phyloP scores from a whole-genome alignment of 208 protist genomes.

The Angomonas ambiguus region DNA sequence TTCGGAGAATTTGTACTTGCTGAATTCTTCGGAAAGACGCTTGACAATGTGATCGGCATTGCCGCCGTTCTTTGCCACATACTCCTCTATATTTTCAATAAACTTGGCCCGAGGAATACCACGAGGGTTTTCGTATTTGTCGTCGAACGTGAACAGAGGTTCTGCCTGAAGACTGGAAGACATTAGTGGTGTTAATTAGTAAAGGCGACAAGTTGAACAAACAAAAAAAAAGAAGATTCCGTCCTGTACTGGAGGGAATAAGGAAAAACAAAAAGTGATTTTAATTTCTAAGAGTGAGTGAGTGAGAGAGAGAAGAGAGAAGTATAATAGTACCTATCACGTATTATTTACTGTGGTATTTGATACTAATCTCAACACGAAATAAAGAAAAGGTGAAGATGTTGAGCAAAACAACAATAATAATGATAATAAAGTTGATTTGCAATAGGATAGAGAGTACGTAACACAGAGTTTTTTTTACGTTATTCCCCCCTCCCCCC shows the following conservation, averaged over 20 bases:
- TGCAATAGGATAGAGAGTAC: too few relatives aligned
- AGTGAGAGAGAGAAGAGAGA: neutral
- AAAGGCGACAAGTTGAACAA: too few relatives aligned
- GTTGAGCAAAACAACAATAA: neutral
- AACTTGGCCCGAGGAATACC: constrained; percentile 85
- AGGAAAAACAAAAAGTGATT: neutral
- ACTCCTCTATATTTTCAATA: constrained; percentile 73
- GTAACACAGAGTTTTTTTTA: constrained; percentile 2
- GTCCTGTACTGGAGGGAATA: neutral
- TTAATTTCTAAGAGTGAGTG: too few relatives aligned
- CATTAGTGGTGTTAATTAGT: neutral
- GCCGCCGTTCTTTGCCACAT: constrained; percentile 73
- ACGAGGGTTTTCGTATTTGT: constrained; percentile 85
- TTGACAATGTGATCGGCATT: constrained; percentile 80
- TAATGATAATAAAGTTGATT: neutral
- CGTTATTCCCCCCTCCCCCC: too few relatives aligned
- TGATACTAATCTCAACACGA: too few relatives aligned
- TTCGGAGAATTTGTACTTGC: constrained; percentile 93
- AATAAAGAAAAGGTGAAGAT: constrained; percentile 1
- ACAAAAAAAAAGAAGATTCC: neutral
- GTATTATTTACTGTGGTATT: neutral
- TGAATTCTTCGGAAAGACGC: constrained; percentile 84
- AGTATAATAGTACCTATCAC: neutral
- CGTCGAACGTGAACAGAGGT: constrained; percentile 61
- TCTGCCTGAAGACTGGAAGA: neutral